phyloP scores from a whole-genome alignment of 345 rosid species.

The Eucalyptus marginata region DNA sequence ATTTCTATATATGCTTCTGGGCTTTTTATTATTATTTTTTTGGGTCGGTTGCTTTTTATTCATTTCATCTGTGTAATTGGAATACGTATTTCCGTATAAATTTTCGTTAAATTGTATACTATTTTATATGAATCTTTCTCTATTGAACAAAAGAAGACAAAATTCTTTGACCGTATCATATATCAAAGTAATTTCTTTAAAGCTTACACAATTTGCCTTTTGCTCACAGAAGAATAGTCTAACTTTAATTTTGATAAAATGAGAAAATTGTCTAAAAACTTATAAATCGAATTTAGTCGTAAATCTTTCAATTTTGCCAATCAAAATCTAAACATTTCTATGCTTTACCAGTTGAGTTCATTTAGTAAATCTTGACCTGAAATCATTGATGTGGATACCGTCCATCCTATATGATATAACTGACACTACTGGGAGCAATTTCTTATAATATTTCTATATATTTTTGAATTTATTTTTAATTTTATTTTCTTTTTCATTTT shows the following conservation, averaged over 20 bases:
- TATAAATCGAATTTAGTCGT: no score
- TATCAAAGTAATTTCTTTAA: background rate
- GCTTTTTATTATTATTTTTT: no score
- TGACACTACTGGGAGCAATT: rapidly evolving
- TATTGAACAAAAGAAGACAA: background rate
- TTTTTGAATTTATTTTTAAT: no score
- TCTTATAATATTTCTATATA: no score
- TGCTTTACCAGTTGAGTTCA: no score
- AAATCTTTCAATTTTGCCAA: no score
- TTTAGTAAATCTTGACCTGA: no score
- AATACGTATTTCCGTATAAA: background rate
- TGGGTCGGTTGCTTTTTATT: background rate
- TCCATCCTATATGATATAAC: no score
- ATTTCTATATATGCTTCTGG: background rate
- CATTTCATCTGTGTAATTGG: background rate
- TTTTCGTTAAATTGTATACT: background rate
- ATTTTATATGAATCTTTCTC: background rate
- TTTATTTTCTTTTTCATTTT: no score
- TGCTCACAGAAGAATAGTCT: background rate
- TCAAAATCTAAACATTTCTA: no score
- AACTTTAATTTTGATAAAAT: background rate
- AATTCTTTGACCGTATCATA: no score
- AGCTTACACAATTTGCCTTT: background rate
- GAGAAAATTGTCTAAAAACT: no score
- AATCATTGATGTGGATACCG: rapidly evolving